Conservation (phyloP, 225 moss, liverwort and hornwort species). For the Physcomitrellopsis africana region DNA sequence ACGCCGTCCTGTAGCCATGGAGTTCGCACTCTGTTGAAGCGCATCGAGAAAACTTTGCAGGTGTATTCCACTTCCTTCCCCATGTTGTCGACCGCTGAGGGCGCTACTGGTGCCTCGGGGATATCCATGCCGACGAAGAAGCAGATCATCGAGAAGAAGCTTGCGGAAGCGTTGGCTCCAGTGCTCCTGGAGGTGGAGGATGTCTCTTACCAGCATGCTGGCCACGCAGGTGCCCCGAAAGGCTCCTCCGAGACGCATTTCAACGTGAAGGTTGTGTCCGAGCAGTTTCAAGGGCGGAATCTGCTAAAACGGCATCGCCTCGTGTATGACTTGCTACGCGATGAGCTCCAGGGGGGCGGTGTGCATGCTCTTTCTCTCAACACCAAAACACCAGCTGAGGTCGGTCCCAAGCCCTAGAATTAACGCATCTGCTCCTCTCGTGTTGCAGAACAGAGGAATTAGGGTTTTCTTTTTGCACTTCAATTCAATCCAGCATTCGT, state of each 20-base stretch:
- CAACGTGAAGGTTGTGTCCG: conserved; percentile 85
- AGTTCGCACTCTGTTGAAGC: conserved; percentile 65
- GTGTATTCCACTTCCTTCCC: conserved; percentile 44
- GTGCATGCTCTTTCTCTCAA: conserved; percentile 88
- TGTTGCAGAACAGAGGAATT: no score
- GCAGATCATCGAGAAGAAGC: conserved; percentile 73
- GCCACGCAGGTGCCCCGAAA: conserved; percentile 88
- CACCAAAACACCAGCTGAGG: conserved; percentile 84
- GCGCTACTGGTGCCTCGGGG: conserved; percentile 12
- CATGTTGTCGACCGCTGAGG: conserved; percentile 41
- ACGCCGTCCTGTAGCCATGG: conserved; percentile 68
- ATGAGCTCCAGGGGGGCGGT: conserved; percentile 78
- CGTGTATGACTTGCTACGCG: conserved; percentile 74
- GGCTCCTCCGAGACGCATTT: conserved; percentile 96
- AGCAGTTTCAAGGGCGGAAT: conserved; percentile 69
- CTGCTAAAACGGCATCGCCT: conserved; percentile 87
- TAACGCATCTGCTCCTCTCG: no score
- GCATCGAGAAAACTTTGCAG: conserved; percentile 64
- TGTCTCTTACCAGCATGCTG: conserved; percentile 90
- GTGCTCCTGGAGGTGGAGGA: conserved; percentile 76
- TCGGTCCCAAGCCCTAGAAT: conserved; percentile 41
- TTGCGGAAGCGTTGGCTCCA: conserved; percentile 69
- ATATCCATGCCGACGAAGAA: conserved; percentile 38
- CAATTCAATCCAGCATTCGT: no score
- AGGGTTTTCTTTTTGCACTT: no score